A percentile compares a stretch with the other conserved stretches of the same genome.
Evolutionary conservation across 1,139 yeast genomes (phyloP).

Genomic region (Taphrina betulina): DNA sequence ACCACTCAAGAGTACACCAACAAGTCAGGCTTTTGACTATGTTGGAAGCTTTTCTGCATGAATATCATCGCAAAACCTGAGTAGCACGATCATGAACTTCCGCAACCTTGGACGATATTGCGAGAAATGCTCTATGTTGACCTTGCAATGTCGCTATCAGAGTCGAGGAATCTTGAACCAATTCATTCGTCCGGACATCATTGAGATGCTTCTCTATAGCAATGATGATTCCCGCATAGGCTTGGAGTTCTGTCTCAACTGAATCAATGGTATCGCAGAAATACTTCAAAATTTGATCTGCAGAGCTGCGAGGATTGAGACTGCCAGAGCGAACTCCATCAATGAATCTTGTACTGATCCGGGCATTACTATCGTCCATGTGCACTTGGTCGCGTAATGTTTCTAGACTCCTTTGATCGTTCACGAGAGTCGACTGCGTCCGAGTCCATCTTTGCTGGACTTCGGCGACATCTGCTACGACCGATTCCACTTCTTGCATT

Average conservation of each 20-base stretch:
- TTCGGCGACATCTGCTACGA: constrained; percentile 81
- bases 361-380: constrained; percentile 53
- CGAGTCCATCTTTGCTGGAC: constrained; percentile 62
- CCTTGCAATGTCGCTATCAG: constrained; percentile 18
- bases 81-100: constrained; percentile 11
- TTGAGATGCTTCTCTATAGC: constrained; percentile 76
- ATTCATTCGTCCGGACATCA: constrained; percentile 54
- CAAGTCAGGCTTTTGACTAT: too few species aligned
- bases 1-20: too few species aligned
- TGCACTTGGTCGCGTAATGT: constrained; percentile 46
- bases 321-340: constrained; percentile 69
- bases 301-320: constrained; percentile 56
- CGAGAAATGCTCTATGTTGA: constrained; percentile 23
- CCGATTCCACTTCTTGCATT: constrained; percentile 66
- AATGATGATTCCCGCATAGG: constrained; percentile 61
- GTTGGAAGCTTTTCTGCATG: too few species aligned
- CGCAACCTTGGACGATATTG: constrained; percentile 16
- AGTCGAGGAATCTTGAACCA: constrained; percentile 42
- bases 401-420: constrained; percentile 54
- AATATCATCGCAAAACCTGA: too few species aligned
- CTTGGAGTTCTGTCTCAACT: constrained; percentile 60
- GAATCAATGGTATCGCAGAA: constrained; percentile 55
- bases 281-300: constrained; percentile 54
- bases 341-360: constrained; percentile 63
- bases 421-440: constrained; percentile 66